These are phyloP conservation scores for Neurospora sp. DNA, from an alignment of 495 filamentous ascomycete species.

Conservation along the genomic window DNA sequence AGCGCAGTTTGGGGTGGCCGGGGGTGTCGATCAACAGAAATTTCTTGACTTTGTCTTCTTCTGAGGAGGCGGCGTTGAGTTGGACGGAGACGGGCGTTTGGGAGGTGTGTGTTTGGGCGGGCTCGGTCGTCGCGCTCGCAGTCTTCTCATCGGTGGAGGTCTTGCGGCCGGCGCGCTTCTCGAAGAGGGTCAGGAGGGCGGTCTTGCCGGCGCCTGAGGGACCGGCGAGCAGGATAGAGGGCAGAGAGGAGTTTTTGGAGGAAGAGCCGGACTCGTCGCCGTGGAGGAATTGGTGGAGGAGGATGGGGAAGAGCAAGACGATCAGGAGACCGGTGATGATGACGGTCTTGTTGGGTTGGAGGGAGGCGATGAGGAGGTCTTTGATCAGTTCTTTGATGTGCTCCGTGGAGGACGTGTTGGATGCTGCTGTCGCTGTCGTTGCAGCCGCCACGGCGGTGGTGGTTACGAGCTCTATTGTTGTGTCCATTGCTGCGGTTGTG, in stretches of 20 bases:
- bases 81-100: conserved; percentile 65
- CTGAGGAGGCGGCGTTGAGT: conserved; percentile 55
- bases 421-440: neutral
- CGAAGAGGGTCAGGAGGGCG: conserved; percentile 62
- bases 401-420: conserved; percentile 1
- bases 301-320: conserved; percentile 60
- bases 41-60: conserved; percentile 37
- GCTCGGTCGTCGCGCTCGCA: neutral
- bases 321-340: conserved; percentile 58
- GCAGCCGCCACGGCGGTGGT: conserved; percentile 10
- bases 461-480: neutral
- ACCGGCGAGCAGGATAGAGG: conserved; percentile 77
- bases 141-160: neutral
- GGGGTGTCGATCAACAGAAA: conserved; percentile 84
- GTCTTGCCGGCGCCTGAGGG: conserved; percentile 86
- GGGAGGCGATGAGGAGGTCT: conserved; percentile 28
- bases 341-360: conserved; percentile 43
- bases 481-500: neutral
- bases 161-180: conserved; percentile 25
- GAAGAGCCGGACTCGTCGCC: conserved; percentile 30
- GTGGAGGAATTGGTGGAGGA: conserved; percentile 63
- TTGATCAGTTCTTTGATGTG: conserved; percentile 14
- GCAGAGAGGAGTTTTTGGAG: conserved; percentile 54
- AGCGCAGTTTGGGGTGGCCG: conserved; percentile 86
- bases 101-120: conserved; percentile 53